Conservation (phyloP, 192 early-diverging fungal species). For the Backusella psychrophila region DNA sequence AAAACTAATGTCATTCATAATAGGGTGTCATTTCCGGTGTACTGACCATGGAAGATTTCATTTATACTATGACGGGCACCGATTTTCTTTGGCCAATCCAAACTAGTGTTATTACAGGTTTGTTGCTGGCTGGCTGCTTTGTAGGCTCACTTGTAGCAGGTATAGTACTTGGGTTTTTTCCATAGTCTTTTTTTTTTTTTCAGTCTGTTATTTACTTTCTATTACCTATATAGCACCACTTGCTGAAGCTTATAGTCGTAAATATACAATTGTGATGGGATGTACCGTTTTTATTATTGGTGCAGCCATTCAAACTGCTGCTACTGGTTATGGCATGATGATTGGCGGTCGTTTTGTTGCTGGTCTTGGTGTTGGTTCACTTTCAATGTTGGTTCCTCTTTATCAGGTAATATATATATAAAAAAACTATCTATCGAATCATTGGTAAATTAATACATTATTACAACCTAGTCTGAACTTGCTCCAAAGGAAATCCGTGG, state of each 20-base stretch:
- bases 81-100: constrained; percentile 12
- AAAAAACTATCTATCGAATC: neutral
- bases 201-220: neutral
- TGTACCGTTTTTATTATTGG: constrained; percentile 71
- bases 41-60: constrained; percentile 54
- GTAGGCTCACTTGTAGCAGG: constrained; percentile 65
- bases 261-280: constrained; percentile 63
- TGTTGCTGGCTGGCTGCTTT: constrained; percentile 70
- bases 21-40: constrained; percentile 62
- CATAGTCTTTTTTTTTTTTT: too few species aligned
- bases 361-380: constrained; percentile 49
- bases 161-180: neutral
- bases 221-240: neutral
- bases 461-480: constrained; percentile 56
- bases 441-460: neutral
- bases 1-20: neutral
- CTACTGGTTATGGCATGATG: constrained; percentile 56
- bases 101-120: constrained; percentile 47
- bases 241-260: constrained; percentile 51
- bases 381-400: constrained; percentile 29
- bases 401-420: too few species aligned
- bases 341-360: constrained; percentile 74
- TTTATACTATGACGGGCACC: constrained; percentile 17
- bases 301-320: constrained; percentile 64
- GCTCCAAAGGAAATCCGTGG: constrained; percentile 84